Percentiles rank a stretch among this genome's conserved stretches.
phyloP scores from a whole-genome alignment of 176 grass and related monocot species.

The Aegilops tauschii region DNA sequence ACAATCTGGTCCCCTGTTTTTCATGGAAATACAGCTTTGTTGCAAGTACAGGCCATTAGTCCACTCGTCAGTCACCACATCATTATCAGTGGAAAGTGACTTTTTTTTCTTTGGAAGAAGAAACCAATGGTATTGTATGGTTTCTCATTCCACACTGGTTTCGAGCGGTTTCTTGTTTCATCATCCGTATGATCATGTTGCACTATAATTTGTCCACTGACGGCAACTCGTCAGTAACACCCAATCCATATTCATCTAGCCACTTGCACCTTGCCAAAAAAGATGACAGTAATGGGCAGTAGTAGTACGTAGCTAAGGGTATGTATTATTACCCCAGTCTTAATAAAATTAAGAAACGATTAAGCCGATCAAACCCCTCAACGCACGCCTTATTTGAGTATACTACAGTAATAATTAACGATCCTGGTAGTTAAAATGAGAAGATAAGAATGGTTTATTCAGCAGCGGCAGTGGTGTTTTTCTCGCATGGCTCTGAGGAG shows the following conservation, averaged over 20 bases:
- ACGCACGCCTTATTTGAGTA: slow-evolving; percentile 41
- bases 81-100: slow-evolving; percentile 52
- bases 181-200: slow-evolving; percentile 10
- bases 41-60: not conserved
- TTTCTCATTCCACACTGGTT: slow-evolving; percentile 5
- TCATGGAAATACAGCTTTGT: not conserved
- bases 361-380: not conserved
- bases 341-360: not conserved
- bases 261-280: slow-evolving; percentile 23
- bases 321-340: not conserved
- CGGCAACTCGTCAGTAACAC: slow-evolving; percentile 22
- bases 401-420: slow-evolving; percentile 21
- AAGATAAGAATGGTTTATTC: slow-evolving; percentile 42
- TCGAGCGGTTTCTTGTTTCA: slow-evolving; percentile 14
- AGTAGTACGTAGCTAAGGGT: not conserved
- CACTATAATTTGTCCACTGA: slow-evolving; percentile 11
- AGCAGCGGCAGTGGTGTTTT: not conserved
- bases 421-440: slow-evolving; percentile 24
- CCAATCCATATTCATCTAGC: slow-evolving; percentile 32
- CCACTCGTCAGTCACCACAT: slow-evolving; percentile 17
- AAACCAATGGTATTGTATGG: slow-evolving; percentile 27
- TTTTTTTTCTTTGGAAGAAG: not conserved
- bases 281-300: slow-evolving; percentile 20
- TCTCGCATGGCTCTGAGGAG: slow-evolving; percentile 14
- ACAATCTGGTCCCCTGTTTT: not conserved